phyloP scores from a whole-genome alignment of 2,329 filamentous ascomycete genomes.

The Fusarium sp. region DNA sequence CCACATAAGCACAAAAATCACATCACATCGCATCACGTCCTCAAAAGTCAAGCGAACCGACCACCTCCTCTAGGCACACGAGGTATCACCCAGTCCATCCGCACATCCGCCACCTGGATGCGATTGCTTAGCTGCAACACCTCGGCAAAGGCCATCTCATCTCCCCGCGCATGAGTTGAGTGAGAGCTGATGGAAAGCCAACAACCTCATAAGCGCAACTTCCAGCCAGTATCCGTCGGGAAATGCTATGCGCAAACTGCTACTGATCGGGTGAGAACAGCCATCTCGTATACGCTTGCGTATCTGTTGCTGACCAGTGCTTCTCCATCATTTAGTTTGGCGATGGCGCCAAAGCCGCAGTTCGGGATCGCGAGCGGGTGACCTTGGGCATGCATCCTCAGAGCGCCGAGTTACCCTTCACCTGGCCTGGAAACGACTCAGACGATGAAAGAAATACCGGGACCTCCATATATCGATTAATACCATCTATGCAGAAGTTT shows the following conservation, averaged over 20 bases:
- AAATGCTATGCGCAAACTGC: conserved; percentile 56
- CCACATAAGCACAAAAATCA: conserved; percentile 11
- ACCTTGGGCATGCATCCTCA: conserved; percentile 42
- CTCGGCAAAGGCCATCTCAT: conserved; percentile 33
- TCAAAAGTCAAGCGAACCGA: conserved; percentile 5
- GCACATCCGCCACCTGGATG: conserved; percentile 7
- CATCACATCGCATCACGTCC: conserved; percentile 10
- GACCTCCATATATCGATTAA: conserved; percentile 48
- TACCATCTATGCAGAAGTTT: conserved; percentile 56
- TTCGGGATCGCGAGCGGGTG: conserved; percentile 55
- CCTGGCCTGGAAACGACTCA: conserved; percentile 48
- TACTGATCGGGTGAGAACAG: conserved; percentile 52
- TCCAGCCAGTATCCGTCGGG: conserved; percentile 52
- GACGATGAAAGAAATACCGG: conserved; percentile 41
- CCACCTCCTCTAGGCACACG: not conserved
- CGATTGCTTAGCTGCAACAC: conserved; percentile 39
- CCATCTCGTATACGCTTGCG: not conserved
- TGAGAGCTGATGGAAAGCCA: conserved; percentile 47
- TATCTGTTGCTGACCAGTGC: conserved; percentile 19
- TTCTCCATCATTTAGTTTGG: conserved; percentile 53
- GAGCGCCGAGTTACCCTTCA: conserved; percentile 47
- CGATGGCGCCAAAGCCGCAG: conserved; percentile 50
- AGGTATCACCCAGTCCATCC: conserved; percentile 7
- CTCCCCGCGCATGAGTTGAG: conserved; percentile 36
- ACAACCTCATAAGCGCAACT: conserved; percentile 36